Conservation (phyloP, 768 basidiomycete genomes). For the Termitomyces sp. region DNA sequence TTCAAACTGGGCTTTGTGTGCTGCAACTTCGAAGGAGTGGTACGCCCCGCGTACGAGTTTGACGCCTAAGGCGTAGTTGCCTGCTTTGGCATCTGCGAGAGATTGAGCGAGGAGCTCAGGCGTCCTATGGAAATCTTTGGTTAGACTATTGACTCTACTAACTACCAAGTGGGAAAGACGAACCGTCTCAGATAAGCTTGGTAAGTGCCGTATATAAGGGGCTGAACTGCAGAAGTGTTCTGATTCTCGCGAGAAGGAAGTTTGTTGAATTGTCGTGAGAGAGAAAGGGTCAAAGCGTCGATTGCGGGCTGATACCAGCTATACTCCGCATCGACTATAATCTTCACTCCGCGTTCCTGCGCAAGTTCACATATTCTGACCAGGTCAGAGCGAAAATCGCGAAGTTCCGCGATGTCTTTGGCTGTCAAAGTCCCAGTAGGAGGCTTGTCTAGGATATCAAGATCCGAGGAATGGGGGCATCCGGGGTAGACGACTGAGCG, state of each 20-base stretch:
- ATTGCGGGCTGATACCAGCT: slow-evolving; percentile 80
- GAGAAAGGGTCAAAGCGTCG: slow-evolving; percentile 70
- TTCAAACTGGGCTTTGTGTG: slow-evolving; percentile 30
- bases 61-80: slow-evolving; percentile 77
- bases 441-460: slow-evolving; percentile 42
- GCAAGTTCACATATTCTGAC: slow-evolving; percentile 63
- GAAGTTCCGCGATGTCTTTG: slow-evolving; percentile 59
- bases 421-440: slow-evolving; percentile 32
- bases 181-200: slow-evolving; percentile 85
- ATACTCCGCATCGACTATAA: slow-evolving; percentile 87
- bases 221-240: slow-evolving; percentile 33
- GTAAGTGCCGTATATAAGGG: slow-evolving; percentile 81
- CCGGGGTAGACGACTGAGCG: slow-evolving; percentile 63
- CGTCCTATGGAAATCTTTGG: slow-evolving; percentile 38
- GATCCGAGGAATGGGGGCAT: slow-evolving; percentile 55
- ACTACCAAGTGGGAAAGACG: slow-evolving; percentile 6
- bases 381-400: slow-evolving; percentile 60
- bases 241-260: slow-evolving; percentile 18
- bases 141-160: background rate
- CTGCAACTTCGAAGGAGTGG: slow-evolving; percentile 69
- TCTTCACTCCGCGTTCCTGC: slow-evolving; percentile 54
- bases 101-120: slow-evolving; percentile 65
- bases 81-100: slow-evolving; percentile 58
- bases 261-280: slow-evolving; percentile 80
- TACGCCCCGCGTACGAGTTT: slow-evolving; percentile 96